These are phyloP conservation scores for Ophiosphaerella herpotricha DNA, from an alignment of 2,329 filamentous ascomycete species.

Conservation along the genomic window DNA sequence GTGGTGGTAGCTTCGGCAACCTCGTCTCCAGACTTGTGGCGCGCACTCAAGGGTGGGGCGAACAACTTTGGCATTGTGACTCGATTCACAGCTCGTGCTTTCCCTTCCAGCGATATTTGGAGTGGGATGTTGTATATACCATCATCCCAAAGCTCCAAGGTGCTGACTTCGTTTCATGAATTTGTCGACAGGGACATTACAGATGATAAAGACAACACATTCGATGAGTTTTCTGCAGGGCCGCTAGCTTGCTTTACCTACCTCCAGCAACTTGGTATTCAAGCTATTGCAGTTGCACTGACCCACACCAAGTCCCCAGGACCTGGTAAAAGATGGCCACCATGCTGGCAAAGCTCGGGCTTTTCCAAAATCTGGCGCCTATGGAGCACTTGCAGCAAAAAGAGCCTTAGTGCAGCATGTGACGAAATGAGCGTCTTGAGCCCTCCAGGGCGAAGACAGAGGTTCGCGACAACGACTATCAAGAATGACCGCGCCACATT, in stretches of 20 bases:
- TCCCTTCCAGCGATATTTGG: conserved; percentile 34
- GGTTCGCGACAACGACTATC: conserved; percentile 44
- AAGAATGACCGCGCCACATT: conserved; percentile 42
- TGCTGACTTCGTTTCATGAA: conserved; percentile 12
- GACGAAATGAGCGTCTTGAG: conserved; percentile 37
- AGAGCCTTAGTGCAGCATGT: conserved; percentile 37
- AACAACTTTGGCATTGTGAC: conserved; percentile 48
- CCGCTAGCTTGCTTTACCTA: conserved; percentile 62
- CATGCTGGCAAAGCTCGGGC: conserved; percentile 35
- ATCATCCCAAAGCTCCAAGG: conserved; percentile 11
- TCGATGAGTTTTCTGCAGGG: conserved; percentile 51
- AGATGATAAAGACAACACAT: conserved; percentile 6
- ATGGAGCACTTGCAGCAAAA: conserved; percentile 43
- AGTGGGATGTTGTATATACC: conserved; percentile 36
- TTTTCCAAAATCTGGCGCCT: conserved; percentile 40
- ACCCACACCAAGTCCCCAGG: conserved; percentile 46
- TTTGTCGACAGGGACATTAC: conserved; percentile 9
- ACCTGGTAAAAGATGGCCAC: conserved; percentile 34
- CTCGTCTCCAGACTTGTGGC: conserved; percentile 33
- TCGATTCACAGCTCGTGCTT: conserved; percentile 24
- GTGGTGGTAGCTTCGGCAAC: conserved; percentile 35
- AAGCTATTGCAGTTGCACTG: conserved; percentile 52
- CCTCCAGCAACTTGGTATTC: conserved; percentile 60
- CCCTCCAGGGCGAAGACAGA: conserved; percentile 25
- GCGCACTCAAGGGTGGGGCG: conserved; percentile 41